Conservation (phyloP, 2,329 filamentous ascomycete species). For the Rutstroemia sydowiana region DNA sequence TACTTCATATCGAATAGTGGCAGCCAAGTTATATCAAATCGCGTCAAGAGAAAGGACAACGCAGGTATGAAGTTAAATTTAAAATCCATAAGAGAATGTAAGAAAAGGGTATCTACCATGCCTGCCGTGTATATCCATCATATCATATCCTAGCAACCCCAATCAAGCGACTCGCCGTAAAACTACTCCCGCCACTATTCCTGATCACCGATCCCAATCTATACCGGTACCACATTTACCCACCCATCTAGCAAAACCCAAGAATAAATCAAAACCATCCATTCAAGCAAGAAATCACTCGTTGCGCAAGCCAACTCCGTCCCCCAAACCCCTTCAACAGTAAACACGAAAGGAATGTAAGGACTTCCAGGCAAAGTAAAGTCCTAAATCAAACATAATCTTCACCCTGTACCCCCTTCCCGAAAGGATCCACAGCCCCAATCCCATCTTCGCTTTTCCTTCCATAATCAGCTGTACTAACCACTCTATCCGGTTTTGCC, state of each 20-base stretch:
- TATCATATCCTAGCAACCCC: too few relatives aligned
- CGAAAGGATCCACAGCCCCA: slow-evolving; percentile 22
- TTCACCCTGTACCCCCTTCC: slow-evolving; percentile 24
- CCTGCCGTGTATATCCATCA: too few relatives aligned
- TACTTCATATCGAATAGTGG: too few relatives aligned
- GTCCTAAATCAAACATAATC: slow-evolving; percentile 16
- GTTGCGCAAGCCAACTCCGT: too few relatives aligned
- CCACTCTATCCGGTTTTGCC: slow-evolving; percentile 5
- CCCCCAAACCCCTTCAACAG: too few relatives aligned
- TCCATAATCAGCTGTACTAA: neutral
- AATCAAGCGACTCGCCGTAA: too few relatives aligned
- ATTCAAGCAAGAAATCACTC: too few relatives aligned
- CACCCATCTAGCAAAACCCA: neutral
- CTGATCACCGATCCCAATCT: too few relatives aligned
- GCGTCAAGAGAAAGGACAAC: neutral
- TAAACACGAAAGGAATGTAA: too few relatives aligned
- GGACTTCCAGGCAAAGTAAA: neutral
- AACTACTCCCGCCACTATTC: too few relatives aligned
- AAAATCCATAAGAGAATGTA: neutral
- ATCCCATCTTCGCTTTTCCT: slow-evolving; percentile 20
- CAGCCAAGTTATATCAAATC: too few relatives aligned
- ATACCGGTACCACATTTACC: too few relatives aligned
- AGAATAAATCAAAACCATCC: neutral
- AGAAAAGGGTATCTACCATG: neutral
- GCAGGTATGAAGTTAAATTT: neutral